Conservation (phyloP, 2,329 filamentous ascomycete species). For the Paecilomyces sp. region DNA sequence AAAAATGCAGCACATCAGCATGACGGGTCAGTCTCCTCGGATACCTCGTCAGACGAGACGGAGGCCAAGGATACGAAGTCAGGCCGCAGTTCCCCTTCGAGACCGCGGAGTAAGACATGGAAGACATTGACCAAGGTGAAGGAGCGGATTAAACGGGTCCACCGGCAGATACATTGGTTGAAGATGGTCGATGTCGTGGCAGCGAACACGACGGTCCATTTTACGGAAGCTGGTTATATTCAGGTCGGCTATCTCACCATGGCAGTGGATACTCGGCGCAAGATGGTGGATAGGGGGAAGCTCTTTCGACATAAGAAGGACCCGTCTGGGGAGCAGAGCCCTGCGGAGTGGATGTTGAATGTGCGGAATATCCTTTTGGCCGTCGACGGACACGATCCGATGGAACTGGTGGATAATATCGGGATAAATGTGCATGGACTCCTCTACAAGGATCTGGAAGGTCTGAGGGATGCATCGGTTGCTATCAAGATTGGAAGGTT, state of each 20-base stretch:
- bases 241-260: conserved; percentile 79
- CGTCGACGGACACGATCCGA: conserved; percentile 72
- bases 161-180: conserved; percentile 81
- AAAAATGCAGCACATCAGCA: conserved; percentile 12
- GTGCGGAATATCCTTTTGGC: conserved; percentile 83
- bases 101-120: conserved; percentile 65
- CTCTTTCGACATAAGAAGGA: conserved; percentile 76
- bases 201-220: conserved; percentile 66
- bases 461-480: conserved; percentile 81
- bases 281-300: conserved; percentile 83
- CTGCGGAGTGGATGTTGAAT: conserved; percentile 91
- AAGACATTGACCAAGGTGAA: conserved; percentile 69
- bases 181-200: conserved; percentile 83
- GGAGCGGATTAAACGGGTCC: conserved; percentile 77
- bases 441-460: conserved; percentile 76
- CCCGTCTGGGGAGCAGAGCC: conserved; percentile 56
- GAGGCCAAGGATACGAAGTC: conserved; percentile 9
- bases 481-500: conserved; percentile 85
- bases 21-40: conserved; percentile 13
- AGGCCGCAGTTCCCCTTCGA: conserved; percentile 6
- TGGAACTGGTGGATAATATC: conserved; percentile 81
- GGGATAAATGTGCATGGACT: conserved; percentile 88
- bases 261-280: conserved; percentile 82
- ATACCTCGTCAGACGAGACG: conserved; percentile 17
- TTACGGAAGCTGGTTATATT: conserved; percentile 75